Conservation (phyloP, 306 rosid genomes). For the Prunus dulcis region DNA sequence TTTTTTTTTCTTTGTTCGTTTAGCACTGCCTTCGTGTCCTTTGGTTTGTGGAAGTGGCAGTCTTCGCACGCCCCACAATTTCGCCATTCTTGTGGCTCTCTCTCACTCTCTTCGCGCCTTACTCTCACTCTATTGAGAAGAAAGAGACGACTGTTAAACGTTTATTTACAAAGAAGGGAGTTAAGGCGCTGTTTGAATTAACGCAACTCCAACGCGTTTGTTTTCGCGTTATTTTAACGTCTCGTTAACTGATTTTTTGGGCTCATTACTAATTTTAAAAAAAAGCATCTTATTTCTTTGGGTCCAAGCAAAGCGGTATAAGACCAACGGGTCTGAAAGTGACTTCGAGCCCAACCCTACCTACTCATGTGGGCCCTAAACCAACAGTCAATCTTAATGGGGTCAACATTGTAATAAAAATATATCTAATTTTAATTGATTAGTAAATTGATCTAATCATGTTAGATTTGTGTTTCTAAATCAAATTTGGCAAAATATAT, state of each 20-base stretch:
- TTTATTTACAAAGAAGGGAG: not conserved
- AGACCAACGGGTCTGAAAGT: too few species aligned
- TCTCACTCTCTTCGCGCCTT: constrained; percentile 27
- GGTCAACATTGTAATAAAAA: too few species aligned
- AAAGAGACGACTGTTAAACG: not conserved
- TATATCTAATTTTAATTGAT: too few species aligned
- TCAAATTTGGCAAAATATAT: too few species aligned
- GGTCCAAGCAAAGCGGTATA: too few species aligned
- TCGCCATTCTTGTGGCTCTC: constrained; percentile 72
- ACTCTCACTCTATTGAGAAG: not conserved
- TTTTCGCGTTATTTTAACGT: not conserved
- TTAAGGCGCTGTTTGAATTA: not conserved
- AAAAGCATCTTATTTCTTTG: too few species aligned
- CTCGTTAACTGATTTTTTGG: not conserved
- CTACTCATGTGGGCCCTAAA: too few species aligned
- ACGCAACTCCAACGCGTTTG: not conserved
- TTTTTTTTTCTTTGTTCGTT: constrained; percentile 14
- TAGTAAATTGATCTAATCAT: too few species aligned
- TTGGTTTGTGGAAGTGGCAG: constrained; percentile 33
- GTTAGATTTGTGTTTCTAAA: too few species aligned
- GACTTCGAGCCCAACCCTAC: too few species aligned
- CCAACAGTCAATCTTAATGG: too few species aligned
- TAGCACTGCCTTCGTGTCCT: constrained; percentile 5
- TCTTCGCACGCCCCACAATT: constrained; percentile 44
- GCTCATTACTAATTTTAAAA: not conserved